Conservation (phyloP, 257 asterid genomes). For the Lithospermum erythrorhizon region DNA sequence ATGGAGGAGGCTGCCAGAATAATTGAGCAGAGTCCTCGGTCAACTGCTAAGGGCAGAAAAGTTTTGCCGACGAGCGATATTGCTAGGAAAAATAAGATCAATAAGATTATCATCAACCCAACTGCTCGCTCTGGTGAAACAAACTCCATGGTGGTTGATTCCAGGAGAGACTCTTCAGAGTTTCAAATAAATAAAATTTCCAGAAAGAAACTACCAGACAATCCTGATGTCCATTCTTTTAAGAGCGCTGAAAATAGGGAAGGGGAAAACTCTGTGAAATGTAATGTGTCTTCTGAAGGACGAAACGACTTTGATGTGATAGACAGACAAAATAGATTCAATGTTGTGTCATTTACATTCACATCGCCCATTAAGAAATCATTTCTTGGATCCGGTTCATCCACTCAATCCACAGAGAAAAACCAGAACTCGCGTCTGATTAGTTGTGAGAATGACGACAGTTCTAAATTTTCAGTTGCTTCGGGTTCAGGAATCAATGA, state of each 20-base stretch:
- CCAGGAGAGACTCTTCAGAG: slow-evolving; percentile 48
- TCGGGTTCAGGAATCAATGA: slow-evolving; percentile 38
- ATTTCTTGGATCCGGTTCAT: slow-evolving; percentile 28
- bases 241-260: slow-evolving; percentile 25
- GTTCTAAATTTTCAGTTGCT: slow-evolving; percentile 24
- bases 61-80: slow-evolving; percentile 25
- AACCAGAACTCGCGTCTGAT: slow-evolving; percentile 22
- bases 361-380: slow-evolving; percentile 84
- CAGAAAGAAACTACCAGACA: slow-evolving; percentile 31
- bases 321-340: slow-evolving; percentile 50
- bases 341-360: slow-evolving; percentile 93
- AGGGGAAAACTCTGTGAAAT: slow-evolving; percentile 44
- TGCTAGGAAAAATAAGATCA: slow-evolving; percentile 36
- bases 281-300: slow-evolving; percentile 40
- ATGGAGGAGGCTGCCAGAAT: slow-evolving; percentile 87
- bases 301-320: slow-evolving; percentile 45
- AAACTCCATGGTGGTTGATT: slow-evolving; percentile 37
- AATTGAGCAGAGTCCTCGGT: slow-evolving; percentile 80
- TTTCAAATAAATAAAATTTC: slow-evolving; percentile 31
- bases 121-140: slow-evolving; percentile 42
- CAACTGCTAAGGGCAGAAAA: slow-evolving; percentile 42
- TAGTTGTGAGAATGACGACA: slow-evolving; percentile 26
- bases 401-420: slow-evolving; percentile 26
- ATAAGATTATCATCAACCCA: slow-evolving; percentile 44
- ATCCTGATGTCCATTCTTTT: slow-evolving; percentile 25